Conservation (phyloP, 495 filamentous ascomycete genomes). For the Penicillium bialowiezense region DNA sequence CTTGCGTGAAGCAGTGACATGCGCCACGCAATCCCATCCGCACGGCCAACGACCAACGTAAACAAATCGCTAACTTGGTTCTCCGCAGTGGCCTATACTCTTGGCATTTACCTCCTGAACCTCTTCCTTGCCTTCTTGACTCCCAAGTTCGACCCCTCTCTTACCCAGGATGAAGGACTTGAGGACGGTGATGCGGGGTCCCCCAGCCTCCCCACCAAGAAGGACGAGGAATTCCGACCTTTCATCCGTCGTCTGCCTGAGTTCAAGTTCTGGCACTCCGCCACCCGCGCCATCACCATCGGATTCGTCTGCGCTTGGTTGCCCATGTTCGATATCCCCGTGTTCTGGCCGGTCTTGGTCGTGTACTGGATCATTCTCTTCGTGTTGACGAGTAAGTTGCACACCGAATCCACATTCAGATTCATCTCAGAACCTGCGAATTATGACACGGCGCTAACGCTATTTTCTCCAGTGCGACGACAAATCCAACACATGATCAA, state of each 20-base stretch:
- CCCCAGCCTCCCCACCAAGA: slow-evolving; percentile 79
- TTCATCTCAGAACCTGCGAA: no score
- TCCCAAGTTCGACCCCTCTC: slow-evolving; percentile 97
- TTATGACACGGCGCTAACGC: no score
- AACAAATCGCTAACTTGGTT: slow-evolving; percentile 10
- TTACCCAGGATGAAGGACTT: slow-evolving; percentile 92
- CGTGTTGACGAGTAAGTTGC: slow-evolving; percentile 79
- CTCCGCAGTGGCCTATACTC: slow-evolving; percentile 84
- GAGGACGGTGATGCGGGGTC: slow-evolving; percentile 76
- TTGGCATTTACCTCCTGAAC: slow-evolving; percentile 98
- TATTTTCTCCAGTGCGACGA: slow-evolving; percentile 71
- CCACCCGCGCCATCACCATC: slow-evolving; percentile 82
- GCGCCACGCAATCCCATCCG: no score
- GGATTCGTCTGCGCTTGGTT: slow-evolving; percentile 91
- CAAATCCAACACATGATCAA: slow-evolving; percentile 99
- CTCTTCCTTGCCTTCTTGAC: slow-evolving; percentile 98
- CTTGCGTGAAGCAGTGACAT: no score
- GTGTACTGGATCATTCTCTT: slow-evolving; percentile 99
- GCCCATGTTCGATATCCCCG: slow-evolving; percentile 88
- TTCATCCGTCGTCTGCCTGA: slow-evolving; percentile 95
- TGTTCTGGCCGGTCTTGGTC: slow-evolving; percentile 98
- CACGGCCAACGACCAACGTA: not conserved
- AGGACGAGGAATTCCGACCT: slow-evolving; percentile 94
- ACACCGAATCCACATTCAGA: not conserved
- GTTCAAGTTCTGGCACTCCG: slow-evolving; percentile 99